phyloP scores from a whole-genome alignment of 192 early-diverging fungal genomes.

The Linnemannia hyalina region DNA sequence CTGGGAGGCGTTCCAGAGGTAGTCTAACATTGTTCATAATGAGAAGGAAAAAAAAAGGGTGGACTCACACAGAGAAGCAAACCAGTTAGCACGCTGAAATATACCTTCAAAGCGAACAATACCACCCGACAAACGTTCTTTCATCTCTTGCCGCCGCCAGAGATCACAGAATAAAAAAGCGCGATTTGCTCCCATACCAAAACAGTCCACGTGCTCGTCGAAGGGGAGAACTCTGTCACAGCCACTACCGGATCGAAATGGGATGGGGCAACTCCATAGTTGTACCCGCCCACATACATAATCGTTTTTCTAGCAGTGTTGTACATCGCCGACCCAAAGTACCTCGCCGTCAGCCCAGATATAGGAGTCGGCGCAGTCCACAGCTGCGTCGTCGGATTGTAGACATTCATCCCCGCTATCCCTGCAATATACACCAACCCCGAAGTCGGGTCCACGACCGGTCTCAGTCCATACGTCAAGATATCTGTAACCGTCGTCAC shows the following conservation, averaged over 20 bases:
- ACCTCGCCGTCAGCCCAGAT: background rate
- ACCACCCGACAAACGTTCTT: background rate
- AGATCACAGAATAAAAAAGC: background rate
- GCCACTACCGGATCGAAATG: slow-evolving; percentile 14
- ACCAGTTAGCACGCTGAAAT: background rate
- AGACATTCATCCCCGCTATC: background rate
- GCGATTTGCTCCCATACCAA: background rate
- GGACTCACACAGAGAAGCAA: background rate
- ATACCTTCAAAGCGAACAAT: background rate
- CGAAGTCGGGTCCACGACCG: slow-evolving; percentile 13
- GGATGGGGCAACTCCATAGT: slow-evolving; percentile 14
- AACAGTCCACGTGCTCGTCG: background rate
- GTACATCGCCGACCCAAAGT: background rate
- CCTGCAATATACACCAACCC: slow-evolving; percentile 24
- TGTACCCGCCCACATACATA: slow-evolving; percentile 16
- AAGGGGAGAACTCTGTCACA: slow-evolving; percentile 4
- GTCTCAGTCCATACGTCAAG: background rate
- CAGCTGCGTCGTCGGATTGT: background rate
- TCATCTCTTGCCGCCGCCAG: no score
- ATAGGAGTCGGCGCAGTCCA: background rate
- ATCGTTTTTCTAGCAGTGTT: slow-evolving; percentile 15
- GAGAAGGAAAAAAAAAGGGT: background rate
- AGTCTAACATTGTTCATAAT: background rate
- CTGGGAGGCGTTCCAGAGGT: slow-evolving; percentile 14
- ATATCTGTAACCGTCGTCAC: background rate